phyloP scores from a whole-genome alignment of 2,329 filamentous ascomycete species.

The Clarireedia homoeocarpa region DNA sequence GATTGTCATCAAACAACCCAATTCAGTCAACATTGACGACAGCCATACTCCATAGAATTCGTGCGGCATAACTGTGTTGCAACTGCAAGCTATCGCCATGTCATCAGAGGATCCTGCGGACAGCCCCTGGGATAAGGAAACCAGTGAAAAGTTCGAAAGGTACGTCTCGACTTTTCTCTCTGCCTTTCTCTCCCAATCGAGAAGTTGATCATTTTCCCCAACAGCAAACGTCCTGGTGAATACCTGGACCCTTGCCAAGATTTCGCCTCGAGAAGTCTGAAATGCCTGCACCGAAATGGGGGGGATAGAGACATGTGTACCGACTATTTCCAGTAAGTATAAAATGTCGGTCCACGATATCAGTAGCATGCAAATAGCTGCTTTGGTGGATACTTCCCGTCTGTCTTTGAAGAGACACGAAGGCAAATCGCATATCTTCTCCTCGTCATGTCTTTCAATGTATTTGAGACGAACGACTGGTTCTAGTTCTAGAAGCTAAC shows the following conservation, averaged over 20 bases:
- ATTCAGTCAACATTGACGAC: no score
- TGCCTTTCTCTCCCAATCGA: constrained; percentile 8
- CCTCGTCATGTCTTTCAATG: neutral
- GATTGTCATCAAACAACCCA: no score
- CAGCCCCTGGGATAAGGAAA: constrained; percentile 48
- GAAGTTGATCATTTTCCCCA: constrained; percentile 11
- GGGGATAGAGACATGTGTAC: constrained; percentile 84
- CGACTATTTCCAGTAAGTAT: constrained; percentile 86
- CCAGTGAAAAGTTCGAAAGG: constrained; percentile 57
- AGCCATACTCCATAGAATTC: no score
- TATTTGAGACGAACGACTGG: neutral
- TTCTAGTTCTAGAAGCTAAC: neutral
- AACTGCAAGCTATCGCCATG: constrained; percentile 13
- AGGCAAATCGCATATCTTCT: neutral
- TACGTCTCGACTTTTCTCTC: constrained; percentile 28
- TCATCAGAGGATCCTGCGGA: constrained; percentile 25
- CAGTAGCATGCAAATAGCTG: neutral
- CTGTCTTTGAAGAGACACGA: neutral
- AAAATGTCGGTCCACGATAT: neutral
- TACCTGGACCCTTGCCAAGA: constrained; percentile 96
- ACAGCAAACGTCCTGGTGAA: constrained; percentile 79
- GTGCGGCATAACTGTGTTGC: no score
- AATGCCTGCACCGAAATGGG: constrained; percentile 80
- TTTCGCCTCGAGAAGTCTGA: constrained; percentile 75
- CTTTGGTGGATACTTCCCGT: neutral